phyloP scores from a whole-genome alignment of 495 filamentous ascomycete genomes.

The Tirmania nivea region DNA sequence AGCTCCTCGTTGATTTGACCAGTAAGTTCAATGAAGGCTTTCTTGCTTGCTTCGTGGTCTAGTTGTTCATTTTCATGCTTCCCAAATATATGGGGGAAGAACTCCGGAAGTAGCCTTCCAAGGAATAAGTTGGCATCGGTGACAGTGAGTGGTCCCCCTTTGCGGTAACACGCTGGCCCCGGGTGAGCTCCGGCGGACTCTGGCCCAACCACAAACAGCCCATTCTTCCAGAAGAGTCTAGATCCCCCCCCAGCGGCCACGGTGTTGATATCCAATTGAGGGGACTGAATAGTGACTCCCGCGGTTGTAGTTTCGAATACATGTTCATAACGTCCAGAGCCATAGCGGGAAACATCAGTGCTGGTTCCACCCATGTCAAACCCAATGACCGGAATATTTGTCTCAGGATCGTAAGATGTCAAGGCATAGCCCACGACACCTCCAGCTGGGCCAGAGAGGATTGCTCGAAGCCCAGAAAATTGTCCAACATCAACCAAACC shows the following conservation, averaged over 20 bases:
- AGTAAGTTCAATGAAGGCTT: constrained; percentile 55
- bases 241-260: constrained; percentile 89
- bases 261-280: constrained; percentile 94
- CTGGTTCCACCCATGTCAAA: constrained; percentile 92
- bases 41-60: constrained; percentile 54
- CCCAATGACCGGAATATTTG: constrained; percentile 77
- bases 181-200: constrained; percentile 88
- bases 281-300: constrained; percentile 83
- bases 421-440: constrained; percentile 86
- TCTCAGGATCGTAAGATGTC: constrained; percentile 71
- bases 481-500: constrained; percentile 54
- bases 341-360: constrained; percentile 85
- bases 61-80: constrained; percentile 73
- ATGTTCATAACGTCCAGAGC: constrained; percentile 74
- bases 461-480: constrained; percentile 55
- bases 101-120: constrained; percentile 70
- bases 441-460: constrained; percentile 60
- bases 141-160: constrained; percentile 78
- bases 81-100: constrained; percentile 95
- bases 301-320: constrained; percentile 96
- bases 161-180: constrained; percentile 83
- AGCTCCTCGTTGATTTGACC: constrained; percentile 50
- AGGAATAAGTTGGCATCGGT: constrained; percentile 88
- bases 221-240: constrained; percentile 72
- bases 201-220: constrained; percentile 87